Evolutionary conservation across 2,329 filamentous ascomycete genomes (phyloP), one percentile per base, ranked within the genome.

Genomic region (Dactylellina cionopaga): DNA sequence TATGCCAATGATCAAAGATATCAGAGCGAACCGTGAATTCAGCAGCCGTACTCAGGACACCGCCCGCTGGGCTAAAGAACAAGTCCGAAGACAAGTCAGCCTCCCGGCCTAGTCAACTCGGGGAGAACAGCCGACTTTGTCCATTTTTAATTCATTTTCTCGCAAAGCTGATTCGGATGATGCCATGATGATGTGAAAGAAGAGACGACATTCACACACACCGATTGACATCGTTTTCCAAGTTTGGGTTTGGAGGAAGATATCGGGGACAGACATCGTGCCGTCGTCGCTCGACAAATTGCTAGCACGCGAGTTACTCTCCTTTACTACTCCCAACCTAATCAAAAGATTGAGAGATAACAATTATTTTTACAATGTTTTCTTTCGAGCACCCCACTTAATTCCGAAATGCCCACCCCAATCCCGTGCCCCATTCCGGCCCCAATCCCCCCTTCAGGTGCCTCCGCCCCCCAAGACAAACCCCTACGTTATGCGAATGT

Each of bases 21-120:
- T 92, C 47, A 91, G 93, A 78, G 86, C 88, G 69, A 97, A 95
- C 84, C 89, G 91, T 77, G 93, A 98, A 47, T 97, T 91, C 83
- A 86, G 89, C 77, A 56, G 65, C 47, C 90, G 93, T 75, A 99
- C 95, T 2, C 89, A 95, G 76, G 92, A 97, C 76, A 98, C 95
- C 47, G 95, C 95, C 79, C 90, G 94, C 78, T 99, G 95, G 95
- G 93, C 95, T 75, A 90, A 94, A 73, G 95, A 98, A 82, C 92
- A 97, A 81, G 93, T 98, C 80, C 98, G 97, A 86, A 90, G 92
- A 78, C 95, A 99, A 82, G 82, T 89, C n/a, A 59, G 33, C 52
- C 60, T 69, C 52, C 56, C 71, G 43, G 63, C 64, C 54, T 74
- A 69, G 64, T 22, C 31, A 43, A 37, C 56, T 19, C n/a, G 17